A percentile compares a stretch with the other conserved stretches of the same genome.
Evolutionary conservation across 129 eudicot genomes (phyloP).

Genomic region (Artemisia tridentata): DNA sequence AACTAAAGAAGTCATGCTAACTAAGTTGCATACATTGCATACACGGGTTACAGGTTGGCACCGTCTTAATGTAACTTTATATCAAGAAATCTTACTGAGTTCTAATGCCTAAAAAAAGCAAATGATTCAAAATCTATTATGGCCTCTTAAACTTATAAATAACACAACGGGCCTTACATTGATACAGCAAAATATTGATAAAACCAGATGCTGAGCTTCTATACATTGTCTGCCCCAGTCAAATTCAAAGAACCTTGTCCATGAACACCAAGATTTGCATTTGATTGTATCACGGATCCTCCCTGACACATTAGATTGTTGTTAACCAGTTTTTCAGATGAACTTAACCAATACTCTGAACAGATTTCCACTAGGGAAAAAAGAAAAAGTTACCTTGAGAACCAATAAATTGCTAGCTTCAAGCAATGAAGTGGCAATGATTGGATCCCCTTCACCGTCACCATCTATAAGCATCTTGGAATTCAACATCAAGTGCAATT

Average conservation of each 20-base stretch:
- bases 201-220: constrained; percentile 92
- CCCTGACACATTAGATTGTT: constrained; percentile 47
- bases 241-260: constrained; percentile 96
- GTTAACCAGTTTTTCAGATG: neutral
- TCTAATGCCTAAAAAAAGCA: neutral
- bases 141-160: constrained; percentile 10
- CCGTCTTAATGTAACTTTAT: neutral
- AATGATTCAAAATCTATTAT: neutral
- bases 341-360: neutral
- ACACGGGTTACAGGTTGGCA: neutral
- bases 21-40: neutral
- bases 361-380: neutral
- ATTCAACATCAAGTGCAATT: constrained; percentile 92
- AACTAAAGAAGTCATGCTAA: too few species aligned
- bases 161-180: constrained; percentile 56
- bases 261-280: constrained; percentile 92
- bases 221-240: constrained; percentile 84
- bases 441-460: constrained; percentile 60
- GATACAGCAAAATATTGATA: constrained; percentile 82
- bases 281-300: constrained; percentile 84
- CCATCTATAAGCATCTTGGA: constrained; percentile 88
- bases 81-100: neutral
- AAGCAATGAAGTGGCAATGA: constrained; percentile 86
- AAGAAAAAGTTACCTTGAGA: constrained; percentile 58
- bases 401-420: constrained; percentile 97